Evolutionary conservation across 208 protist species (phyloP).

Genomic region (Kentomonas sorsogonicus): DNA sequence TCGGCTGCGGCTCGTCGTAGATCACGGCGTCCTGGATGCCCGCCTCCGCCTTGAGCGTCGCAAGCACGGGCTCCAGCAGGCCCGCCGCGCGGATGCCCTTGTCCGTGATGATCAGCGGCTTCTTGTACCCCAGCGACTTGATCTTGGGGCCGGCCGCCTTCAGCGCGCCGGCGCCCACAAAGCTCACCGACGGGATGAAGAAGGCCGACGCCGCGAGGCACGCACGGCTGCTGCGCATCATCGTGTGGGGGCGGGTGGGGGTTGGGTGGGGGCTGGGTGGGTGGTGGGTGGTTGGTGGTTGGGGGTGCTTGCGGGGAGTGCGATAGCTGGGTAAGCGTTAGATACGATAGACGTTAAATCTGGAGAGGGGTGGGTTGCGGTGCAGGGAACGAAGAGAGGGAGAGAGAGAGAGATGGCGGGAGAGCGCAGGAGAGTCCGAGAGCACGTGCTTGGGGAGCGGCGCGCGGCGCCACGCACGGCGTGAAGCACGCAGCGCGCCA

Average conservation of each 20-base stretch:
- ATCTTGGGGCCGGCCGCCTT: constrained; percentile 54
- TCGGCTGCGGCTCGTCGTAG: constrained; percentile 58
- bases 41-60: constrained; percentile 46
- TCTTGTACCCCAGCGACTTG: constrained; percentile 42
- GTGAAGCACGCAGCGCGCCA: neutral
- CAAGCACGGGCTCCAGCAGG: constrained; percentile 44
- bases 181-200: constrained; percentile 55
- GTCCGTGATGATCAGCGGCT: constrained; percentile 68
- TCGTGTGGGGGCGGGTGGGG: no score
- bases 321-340: no score
- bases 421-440: no score
- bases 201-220: constrained; percentile 43
- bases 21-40: constrained; percentile 36
- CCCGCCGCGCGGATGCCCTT: constrained; percentile 50
- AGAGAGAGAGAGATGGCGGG: neutral
- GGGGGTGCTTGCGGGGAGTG: no score
- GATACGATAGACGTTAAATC: no score
- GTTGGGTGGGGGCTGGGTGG: no score
- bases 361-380: no score
- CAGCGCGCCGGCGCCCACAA: constrained; percentile 49
- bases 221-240: constrained; percentile 21
- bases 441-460: no score
- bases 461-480: no score
- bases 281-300: no score
- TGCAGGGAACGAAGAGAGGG: neutral